Evolutionary conservation across 371 early-diverging fungal species (phyloP), one percentile per base, ranked within the genome.

Genomic region (Funneliformis caledonium): DNA sequence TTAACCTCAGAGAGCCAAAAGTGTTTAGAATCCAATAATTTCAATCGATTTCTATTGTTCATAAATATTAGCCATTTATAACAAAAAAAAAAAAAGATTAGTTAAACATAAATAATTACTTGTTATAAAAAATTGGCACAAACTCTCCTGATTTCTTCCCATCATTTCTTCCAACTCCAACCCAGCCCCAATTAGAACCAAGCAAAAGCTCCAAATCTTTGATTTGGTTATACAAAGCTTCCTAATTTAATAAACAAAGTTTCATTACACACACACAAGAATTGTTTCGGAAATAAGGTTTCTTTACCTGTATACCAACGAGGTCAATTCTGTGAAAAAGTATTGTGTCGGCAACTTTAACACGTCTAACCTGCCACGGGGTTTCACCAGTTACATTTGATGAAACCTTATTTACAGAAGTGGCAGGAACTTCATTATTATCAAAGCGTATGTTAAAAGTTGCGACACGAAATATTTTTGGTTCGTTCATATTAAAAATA

Each of bases 281-380:
- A 47, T 52, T 16, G 19, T 1, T 56, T 56, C 56, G 7, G 12
- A 16, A 60, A 61, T 33, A 14, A n/a, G 43, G 5, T 37, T 26
- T 11, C 4, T 52, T 76, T 82, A 86, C 89, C 75, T 89, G 89
- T 31, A 89, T 62, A 1, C 85, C 89, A 7, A 89, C 76, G 60
- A 89, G 76, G 74, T 89, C 89, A 8, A 87, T 86, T 47, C 78
- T 82, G 78, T 86, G 88, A 11, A 88, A 69, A 26, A 87, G 74
- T 26, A 89, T 83, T 2, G 88, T 86, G 48, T 89, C 89, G 2
- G 84, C 84, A 33, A 89, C 75, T 33, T 88, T 89, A 84, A 85
- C 86, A 45, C 86, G 87, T 77, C 89, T 82, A 50, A 86, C 65
- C n/a, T 85, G 60, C 89, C 89, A 89, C 43, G 88, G 87, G 31